Evolutionary conservation across 1,139 yeast species (phyloP).

Genomic region (Yamadazyma buinensis): DNA sequence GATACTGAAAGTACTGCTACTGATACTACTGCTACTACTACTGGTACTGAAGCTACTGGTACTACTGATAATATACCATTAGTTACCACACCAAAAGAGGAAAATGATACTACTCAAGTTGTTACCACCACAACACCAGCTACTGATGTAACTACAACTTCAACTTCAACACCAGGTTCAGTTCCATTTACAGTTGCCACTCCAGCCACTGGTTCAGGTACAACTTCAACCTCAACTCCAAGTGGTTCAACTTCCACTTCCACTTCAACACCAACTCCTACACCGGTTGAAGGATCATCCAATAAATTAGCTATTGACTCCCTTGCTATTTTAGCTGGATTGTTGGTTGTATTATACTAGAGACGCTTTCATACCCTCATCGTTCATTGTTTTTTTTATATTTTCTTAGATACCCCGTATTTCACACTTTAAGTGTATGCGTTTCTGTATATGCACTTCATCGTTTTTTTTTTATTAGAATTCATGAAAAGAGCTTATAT

Average conservation of each 20-base stretch:
- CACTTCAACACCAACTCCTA: neutral
- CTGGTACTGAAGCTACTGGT: neutral
- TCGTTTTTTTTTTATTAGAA: no score
- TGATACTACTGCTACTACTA: conserved; percentile 8
- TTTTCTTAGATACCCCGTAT: neutral
- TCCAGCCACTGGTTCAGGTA: conserved; percentile 2
- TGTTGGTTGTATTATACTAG: neutral
- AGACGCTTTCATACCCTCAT: neutral
- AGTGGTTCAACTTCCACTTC: neutral
- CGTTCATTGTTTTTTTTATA: no score
- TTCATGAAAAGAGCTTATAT: no score
- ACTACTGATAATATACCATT: neutral
- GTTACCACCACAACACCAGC: neutral
- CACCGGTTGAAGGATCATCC: conserved; percentile 4
- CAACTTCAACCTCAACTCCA: neutral
- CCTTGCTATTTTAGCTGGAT: neutral
- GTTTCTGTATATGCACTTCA: no score
- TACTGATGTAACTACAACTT: conserved; percentile 2
- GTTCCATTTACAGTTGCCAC: neutral
- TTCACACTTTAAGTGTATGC: no score
- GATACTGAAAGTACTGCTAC: neutral
- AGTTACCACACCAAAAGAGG: neutral
- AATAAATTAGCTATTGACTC: neutral
- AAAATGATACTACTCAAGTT: neutral
- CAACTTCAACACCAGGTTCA: neutral